Evolutionary conservation across 2,329 filamentous ascomycete species (phyloP).

Genomic region (Penicillium aurantiogriseum): DNA sequence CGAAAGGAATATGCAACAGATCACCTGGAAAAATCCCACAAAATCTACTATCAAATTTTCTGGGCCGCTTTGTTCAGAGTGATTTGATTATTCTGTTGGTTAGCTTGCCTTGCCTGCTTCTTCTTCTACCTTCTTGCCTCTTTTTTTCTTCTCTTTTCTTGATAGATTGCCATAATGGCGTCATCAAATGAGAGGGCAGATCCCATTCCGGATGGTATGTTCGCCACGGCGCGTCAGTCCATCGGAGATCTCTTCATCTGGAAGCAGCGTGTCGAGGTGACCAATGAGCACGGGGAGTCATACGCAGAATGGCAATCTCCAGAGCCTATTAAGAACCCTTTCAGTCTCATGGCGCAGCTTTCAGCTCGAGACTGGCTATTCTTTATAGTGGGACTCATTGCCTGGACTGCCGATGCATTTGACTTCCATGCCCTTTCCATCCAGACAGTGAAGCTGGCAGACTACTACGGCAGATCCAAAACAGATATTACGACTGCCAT

Average conservation of each 20-base stretch:
- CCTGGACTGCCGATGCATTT: conserved; percentile 80
- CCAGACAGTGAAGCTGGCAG: conserved; percentile 68
- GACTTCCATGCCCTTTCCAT: conserved; percentile 80
- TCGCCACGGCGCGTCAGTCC: conserved; percentile 64
- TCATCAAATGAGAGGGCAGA: conserved; percentile 56
- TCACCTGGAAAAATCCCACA: neutral
- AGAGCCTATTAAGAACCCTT: conserved; percentile 65
- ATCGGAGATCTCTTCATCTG: conserved; percentile 67
- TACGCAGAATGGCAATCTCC: conserved; percentile 67
- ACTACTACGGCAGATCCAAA: conserved; percentile 58
- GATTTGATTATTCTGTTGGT: neutral
- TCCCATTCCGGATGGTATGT: conserved; percentile 63
- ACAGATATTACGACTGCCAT: conserved; percentile 66
- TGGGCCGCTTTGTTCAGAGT: neutral
- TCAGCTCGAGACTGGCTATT: conserved; percentile 69
- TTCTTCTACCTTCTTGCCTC: neutral
- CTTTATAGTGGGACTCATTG: conserved; percentile 69
- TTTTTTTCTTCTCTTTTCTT: neutral
- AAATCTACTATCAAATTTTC: neutral
- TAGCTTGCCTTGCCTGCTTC: neutral
- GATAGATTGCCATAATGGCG: conserved; percentile 1
- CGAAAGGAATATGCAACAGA: neutral
- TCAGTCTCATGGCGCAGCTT: conserved; percentile 66
- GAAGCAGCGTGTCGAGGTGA: conserved; percentile 66
- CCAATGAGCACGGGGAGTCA: conserved; percentile 58